Percentiles rank a stretch among this genome's conserved stretches.
Evolutionary conservation across 208 protist genomes (phyloP).

Genomic region (Trypanosoma brucei): DNA sequence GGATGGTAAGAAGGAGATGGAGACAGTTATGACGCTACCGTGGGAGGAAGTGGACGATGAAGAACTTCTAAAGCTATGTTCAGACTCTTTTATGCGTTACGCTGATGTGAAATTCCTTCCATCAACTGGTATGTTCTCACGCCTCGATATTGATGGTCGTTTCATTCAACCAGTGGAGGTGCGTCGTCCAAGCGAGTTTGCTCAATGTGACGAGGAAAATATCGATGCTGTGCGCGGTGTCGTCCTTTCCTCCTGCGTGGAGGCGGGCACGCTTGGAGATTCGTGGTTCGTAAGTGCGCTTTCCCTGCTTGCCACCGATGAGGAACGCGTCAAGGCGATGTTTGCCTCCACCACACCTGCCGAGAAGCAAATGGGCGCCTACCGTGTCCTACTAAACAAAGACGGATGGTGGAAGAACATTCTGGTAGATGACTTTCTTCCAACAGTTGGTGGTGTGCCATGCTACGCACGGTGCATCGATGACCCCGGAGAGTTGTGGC

Average conservation of each 20-base stretch:
- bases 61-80: neutral
- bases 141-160: neutral
- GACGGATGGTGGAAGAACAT: slow-evolving; percentile 80
- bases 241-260: slow-evolving; percentile 28
- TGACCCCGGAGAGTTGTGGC: slow-evolving; percentile 77
- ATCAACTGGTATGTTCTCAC: neutral
- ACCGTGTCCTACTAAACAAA: slow-evolving; percentile 81
- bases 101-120: neutral
- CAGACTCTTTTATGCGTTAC: neutral
- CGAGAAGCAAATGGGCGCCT: slow-evolving; percentile 59
- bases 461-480: slow-evolving; percentile 34
- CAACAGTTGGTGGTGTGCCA: slow-evolving; percentile 38
- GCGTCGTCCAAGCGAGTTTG: neutral
- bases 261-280: slow-evolving; percentile 66
- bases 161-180: neutral
- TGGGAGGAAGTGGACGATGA: neutral
- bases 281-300: slow-evolving; percentile 75
- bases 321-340: slow-evolving; percentile 38
- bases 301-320: slow-evolving; percentile 35
- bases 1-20: neutral
- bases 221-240: slow-evolving; percentile 26
- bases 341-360: slow-evolving; percentile 54
- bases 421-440: slow-evolving; percentile 82
- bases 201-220: slow-evolving; percentile 11
- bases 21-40: neutral